Conservation (phyloP, 2,329 filamentous ascomycete genomes). For the Trichophyton mentagrophytes region DNA sequence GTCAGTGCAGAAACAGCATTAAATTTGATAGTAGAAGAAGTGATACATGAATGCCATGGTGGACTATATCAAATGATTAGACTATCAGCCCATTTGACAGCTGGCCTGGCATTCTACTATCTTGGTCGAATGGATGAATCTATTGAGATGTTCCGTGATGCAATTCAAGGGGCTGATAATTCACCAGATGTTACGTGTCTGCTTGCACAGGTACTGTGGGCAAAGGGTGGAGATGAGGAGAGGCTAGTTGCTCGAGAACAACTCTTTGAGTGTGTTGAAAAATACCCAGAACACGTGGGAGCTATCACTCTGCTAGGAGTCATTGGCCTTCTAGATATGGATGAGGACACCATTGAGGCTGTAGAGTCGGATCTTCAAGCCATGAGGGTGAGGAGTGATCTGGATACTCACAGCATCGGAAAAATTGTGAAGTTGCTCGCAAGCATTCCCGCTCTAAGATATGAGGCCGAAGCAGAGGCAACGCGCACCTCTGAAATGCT, state of each 20-base stretch:
- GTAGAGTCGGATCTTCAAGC: conserved; percentile 64
- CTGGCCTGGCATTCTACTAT: conserved; percentile 73
- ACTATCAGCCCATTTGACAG: conserved; percentile 73
- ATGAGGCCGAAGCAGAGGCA: conserved; percentile 31
- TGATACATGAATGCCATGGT: conserved; percentile 48
- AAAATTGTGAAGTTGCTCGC: conserved; percentile 62
- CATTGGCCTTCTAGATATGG: conserved; percentile 68
- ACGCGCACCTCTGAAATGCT: conserved; percentile 29
- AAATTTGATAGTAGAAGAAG: conserved; percentile 59
- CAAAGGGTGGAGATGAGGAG: conserved; percentile 62
- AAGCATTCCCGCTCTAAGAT: conserved; percentile 52
- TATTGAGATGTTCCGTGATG: conserved; percentile 65
- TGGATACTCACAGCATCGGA: conserved; percentile 51
- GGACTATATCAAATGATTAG: conserved; percentile 57
- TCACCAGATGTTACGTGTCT: conserved; percentile 78
- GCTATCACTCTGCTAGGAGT: conserved; percentile 71
- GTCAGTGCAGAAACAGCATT: conserved; percentile 73
- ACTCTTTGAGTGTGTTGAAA: conserved; percentile 68
- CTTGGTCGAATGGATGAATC: conserved; percentile 52
- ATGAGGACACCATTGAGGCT: conserved; percentile 65
- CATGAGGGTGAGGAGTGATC: conserved; percentile 54
- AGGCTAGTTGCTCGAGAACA: conserved; percentile 63
- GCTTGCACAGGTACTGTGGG: conserved; percentile 86
- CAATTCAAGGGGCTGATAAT: conserved; percentile 60
- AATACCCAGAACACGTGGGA: conserved; percentile 60